A percentile compares a stretch with the other conserved stretches of the same genome.
phyloP scores from a whole-genome alignment of 1,139 yeast species.

The Protomyces arabidopsidicola region DNA sequence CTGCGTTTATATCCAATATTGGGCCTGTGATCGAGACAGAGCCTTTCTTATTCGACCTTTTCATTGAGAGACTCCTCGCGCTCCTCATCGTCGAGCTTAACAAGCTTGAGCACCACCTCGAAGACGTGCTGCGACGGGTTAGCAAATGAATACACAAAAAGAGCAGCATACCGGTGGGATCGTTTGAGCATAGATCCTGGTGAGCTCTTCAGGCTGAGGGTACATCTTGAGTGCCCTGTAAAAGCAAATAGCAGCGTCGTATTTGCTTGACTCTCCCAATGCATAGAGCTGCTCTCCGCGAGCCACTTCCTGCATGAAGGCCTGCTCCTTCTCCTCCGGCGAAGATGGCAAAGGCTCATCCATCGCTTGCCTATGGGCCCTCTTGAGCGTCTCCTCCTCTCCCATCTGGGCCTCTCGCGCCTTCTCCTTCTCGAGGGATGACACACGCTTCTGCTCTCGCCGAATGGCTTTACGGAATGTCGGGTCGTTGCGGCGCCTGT shows the following conservation, averaged over 20 bases:
- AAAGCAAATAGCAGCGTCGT: constrained; percentile 81
- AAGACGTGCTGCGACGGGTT: constrained; percentile 9
- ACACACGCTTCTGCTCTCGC: constrained; percentile 46
- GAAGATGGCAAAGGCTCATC: constrained; percentile 74
- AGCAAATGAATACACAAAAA: not conserved
- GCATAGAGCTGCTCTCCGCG: constrained; percentile 55
- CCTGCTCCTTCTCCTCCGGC: constrained; percentile 63
- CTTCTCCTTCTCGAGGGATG: constrained; percentile 48
- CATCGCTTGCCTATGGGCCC: constrained; percentile 56
- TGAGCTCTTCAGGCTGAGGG: constrained; percentile 88
- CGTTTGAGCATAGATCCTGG: constrained; percentile 66
- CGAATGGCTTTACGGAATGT: constrained; percentile 56
- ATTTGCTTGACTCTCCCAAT: constrained; percentile 48
- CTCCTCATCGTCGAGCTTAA: constrained; percentile 24
- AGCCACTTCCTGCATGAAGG: constrained; percentile 78
- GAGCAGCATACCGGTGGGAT: constrained; percentile 25
- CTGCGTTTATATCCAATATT: too few species aligned
- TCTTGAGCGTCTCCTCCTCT: constrained; percentile 51
- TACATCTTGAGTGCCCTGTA: constrained; percentile 92
- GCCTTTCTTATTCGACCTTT: constrained; percentile 2
- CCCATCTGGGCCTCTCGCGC: constrained; percentile 57
- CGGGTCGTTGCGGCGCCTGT: constrained; percentile 75
- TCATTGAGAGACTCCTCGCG: constrained; percentile 13
- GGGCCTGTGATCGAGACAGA: too few species aligned
- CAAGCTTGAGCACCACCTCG: constrained; percentile 15